These are phyloP conservation scores for Trametes elegans DNA, from an alignment of 768 basidiomycete species.

Conservation along the genomic window DNA sequence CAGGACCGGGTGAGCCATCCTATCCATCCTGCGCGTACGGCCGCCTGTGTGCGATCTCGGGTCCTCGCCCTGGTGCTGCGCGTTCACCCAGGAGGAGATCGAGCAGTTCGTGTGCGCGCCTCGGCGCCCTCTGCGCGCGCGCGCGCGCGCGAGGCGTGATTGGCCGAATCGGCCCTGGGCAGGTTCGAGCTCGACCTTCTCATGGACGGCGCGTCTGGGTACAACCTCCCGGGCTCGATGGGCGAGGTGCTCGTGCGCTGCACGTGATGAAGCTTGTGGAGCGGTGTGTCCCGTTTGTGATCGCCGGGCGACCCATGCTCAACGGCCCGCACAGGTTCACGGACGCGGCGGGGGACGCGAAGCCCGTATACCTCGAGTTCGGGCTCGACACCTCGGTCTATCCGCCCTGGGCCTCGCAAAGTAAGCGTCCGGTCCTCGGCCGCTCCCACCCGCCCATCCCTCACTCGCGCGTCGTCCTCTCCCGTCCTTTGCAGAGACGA, in stretches of 20 bases:
- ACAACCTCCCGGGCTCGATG: slow-evolving; percentile 32
- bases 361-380: slow-evolving; percentile 40
- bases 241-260: slow-evolving; percentile 38
- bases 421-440: slow-evolving; percentile 24
- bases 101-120: slow-evolving; percentile 32
- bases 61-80: slow-evolving; percentile 40
- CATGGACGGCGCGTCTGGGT: slow-evolving; percentile 38
- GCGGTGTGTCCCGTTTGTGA: slow-evolving; percentile 24
- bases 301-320: not conserved
- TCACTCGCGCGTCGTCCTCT: too few species aligned
- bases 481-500: slow-evolving; percentile 31
- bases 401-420: slow-evolving; percentile 38
- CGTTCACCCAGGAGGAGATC: slow-evolving; percentile 36
- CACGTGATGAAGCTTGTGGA: slow-evolving; percentile 40
- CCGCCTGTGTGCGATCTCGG: slow-evolving; percentile 8
- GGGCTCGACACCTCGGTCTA: slow-evolving; percentile 43
- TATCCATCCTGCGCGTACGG: not conserved
- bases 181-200: slow-evolving; percentile 39
- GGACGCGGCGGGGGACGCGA: slow-evolving; percentile 34
- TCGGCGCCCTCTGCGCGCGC: not conserved
- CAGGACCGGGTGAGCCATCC: slow-evolving; percentile 35
- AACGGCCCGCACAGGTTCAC: slow-evolving; percentile 27
- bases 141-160: too few species aligned
- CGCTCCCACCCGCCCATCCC: not conserved
- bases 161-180: too few species aligned